Conservation (phyloP, 75 land plant genomes). For the Ceratopteris richardii region DNA sequence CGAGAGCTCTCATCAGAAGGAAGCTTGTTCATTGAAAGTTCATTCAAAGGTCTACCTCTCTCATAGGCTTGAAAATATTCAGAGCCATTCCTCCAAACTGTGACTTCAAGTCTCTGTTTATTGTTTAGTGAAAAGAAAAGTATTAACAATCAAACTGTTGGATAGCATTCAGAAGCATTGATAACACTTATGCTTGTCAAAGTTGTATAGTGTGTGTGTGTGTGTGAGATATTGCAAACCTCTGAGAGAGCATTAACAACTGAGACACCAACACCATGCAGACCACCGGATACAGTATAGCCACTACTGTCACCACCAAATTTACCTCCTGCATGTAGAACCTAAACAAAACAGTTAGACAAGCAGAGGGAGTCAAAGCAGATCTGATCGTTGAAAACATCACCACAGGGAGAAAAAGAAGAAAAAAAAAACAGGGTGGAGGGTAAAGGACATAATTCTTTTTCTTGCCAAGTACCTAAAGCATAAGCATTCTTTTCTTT, state of each 20-base stretch:
- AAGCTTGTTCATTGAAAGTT: conserved; percentile 29
- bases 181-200: too few relatives aligned
- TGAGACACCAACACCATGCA: conserved; percentile 97
- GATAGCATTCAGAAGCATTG: too few relatives aligned
- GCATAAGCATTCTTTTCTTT: too few relatives aligned
- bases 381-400: not conserved
- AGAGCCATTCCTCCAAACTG: conserved; percentile 89
- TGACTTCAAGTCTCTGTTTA: conserved; percentile 71
- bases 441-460: too few relatives aligned
- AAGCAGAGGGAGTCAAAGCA: not conserved
- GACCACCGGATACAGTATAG: conserved; percentile 94
- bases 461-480: conserved; percentile 1
- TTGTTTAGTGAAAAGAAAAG: not conserved
- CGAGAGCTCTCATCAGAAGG: conserved; percentile 28
- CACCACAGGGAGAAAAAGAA: not conserved
- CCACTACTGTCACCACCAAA: conserved; percentile 96
- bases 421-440: too few relatives aligned
- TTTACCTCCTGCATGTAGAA: conserved; percentile 97
- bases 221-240: conserved; percentile 37
- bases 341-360: conserved; percentile 28
- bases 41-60: conserved; percentile 70
- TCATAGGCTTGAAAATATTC: conserved; percentile 66
- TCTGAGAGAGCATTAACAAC: conserved; percentile 99
- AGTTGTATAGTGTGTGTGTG: too few relatives aligned
- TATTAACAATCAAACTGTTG: too few relatives aligned